Conservation (phyloP, 2,329 filamentous ascomycete genomes). For the Sporothrix brunneoviolacea region DNA sequence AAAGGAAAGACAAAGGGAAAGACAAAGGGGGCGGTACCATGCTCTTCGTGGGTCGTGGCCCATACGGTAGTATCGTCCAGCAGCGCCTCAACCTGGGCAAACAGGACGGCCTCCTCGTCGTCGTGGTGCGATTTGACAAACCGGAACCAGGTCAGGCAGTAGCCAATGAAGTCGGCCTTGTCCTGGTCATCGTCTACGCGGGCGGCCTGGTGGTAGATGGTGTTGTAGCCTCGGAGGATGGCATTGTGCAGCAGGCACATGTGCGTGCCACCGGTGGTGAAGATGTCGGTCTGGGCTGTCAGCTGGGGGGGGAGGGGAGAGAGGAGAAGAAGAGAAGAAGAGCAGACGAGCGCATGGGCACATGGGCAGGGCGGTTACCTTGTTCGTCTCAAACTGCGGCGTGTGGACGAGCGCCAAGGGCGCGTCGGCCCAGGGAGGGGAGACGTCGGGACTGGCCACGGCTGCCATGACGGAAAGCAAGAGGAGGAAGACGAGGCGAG, state of each 20-base stretch:
- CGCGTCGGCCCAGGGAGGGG: constrained; percentile 43
- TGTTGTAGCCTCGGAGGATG: constrained; percentile 58
- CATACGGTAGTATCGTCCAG: constrained; percentile 45
- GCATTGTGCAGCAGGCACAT: constrained; percentile 57
- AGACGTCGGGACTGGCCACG: neutral
- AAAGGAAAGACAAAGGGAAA: neutral
- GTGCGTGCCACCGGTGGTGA: constrained; percentile 52
- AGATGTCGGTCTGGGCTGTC: constrained; percentile 44
- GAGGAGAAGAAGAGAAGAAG: neutral
- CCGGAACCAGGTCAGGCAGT: constrained; percentile 50
- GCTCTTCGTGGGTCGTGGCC: constrained; percentile 47
- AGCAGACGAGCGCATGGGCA: too few species aligned
- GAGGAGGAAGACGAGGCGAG: neutral
- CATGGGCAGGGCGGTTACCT: too few species aligned
- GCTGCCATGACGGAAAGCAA: neutral
- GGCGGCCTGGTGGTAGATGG: constrained; percentile 54
- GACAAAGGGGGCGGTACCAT: constrained; percentile 33
- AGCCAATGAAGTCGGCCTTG: constrained; percentile 50
- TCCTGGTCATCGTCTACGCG: constrained; percentile 41
- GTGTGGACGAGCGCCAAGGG: constrained; percentile 49
- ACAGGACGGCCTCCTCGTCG: constrained; percentile 51
- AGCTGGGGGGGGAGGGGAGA: neutral
- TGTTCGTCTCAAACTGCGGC: constrained; percentile 45
- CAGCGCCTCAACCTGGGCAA: constrained; percentile 47
- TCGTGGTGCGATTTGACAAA: constrained; percentile 56